These are phyloP conservation scores for Areca catechu DNA, from an alignment of 176 grass and related monocot species.

Conservation along the genomic window DNA sequence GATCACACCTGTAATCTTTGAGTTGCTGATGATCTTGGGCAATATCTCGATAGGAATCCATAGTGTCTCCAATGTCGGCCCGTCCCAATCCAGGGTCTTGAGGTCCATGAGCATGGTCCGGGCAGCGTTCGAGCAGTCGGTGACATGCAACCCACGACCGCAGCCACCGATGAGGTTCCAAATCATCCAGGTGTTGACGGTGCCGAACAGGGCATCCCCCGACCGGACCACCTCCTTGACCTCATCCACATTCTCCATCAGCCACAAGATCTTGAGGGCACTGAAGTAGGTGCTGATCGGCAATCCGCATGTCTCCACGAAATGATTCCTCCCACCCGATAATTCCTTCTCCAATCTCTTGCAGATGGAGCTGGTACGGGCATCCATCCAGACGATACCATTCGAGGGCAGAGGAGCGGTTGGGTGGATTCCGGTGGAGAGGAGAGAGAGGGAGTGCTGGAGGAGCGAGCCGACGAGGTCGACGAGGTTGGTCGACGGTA, in stretches of 20 bases:
- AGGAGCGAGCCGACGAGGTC: too few relatives aligned
- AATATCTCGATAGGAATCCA: slow-evolving; percentile 51
- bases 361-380: too few relatives aligned
- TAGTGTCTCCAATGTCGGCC: slow-evolving; percentile 38
- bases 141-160: too few relatives aligned
- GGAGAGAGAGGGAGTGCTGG: too few relatives aligned
- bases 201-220: slow-evolving; percentile 79
- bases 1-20: slow-evolving; percentile 54
- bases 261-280: slow-evolving; percentile 75
- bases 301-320: slow-evolving; percentile 60
- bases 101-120: slow-evolving; percentile 98
- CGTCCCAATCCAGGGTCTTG: slow-evolving; percentile 73
- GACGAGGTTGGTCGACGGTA: too few relatives aligned
- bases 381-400: too few relatives aligned
- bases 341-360: slow-evolving; percentile 82
- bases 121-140: too few relatives aligned
- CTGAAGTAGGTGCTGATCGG: slow-evolving; percentile 90
- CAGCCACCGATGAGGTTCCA: too few relatives aligned
- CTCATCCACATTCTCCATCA: slow-evolving; percentile 77
- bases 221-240: slow-evolving; percentile 47
- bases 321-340: slow-evolving; percentile 59
- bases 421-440: too few relatives aligned
- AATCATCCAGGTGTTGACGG: too few relatives aligned
- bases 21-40: slow-evolving; percentile 88
- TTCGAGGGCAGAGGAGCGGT: too few relatives aligned